Evolutionary conservation across 2,329 filamentous ascomycete genomes (phyloP), one percentile per base, ranked within the genome.

Genomic region (Colletotrichum kahawae): DNA sequence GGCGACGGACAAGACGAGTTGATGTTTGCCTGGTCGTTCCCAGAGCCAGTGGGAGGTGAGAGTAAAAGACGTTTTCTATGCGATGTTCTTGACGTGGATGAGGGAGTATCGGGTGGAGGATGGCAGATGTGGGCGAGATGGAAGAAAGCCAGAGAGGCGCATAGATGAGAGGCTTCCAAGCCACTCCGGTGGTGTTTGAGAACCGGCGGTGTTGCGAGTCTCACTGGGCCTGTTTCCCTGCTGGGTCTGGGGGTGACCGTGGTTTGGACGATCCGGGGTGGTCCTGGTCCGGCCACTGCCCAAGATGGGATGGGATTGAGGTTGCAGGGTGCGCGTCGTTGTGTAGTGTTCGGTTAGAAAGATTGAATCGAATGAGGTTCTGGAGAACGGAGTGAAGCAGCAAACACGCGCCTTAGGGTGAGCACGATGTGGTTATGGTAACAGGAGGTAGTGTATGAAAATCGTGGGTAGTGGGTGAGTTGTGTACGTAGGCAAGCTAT

Each of bases 101-200:
- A 33, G 34, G 70, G 24, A 67, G 8, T 18, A 33, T 12, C 12
- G 8, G 38, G 18, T 6, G 21, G 71, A 21, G 60, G 33, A 31
- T 43, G 10, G 54, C 67, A 36, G 31, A 21, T n/a, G 70, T 63
- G 18, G 59, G 38, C 21, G 43, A 48, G 70, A 51, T 36, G 12
- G 34, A 48, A 64, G 4, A 57, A 33, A 13, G 34, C 74, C 18
- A 59, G 48, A 29, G 48, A 36, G 34, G 67, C n/a, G 71, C 31
- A 68, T 48, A 57, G 77, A 43, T 63, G 27, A 29, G 21, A 54
- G 31, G 60, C 81, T 71, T 81, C 73, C 73, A 73, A 75, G 73
- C 73, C 70, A 75, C 73, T 64, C 63, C 33, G 73, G 57, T 73
- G 64, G 69, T 75, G 73, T 75, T 75, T 75, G 73, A 75, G 70